These are phyloP conservation scores for Phytophthora capsici DNA, from an alignment of 352 stramenopile species.

Conservation along the genomic window DNA sequence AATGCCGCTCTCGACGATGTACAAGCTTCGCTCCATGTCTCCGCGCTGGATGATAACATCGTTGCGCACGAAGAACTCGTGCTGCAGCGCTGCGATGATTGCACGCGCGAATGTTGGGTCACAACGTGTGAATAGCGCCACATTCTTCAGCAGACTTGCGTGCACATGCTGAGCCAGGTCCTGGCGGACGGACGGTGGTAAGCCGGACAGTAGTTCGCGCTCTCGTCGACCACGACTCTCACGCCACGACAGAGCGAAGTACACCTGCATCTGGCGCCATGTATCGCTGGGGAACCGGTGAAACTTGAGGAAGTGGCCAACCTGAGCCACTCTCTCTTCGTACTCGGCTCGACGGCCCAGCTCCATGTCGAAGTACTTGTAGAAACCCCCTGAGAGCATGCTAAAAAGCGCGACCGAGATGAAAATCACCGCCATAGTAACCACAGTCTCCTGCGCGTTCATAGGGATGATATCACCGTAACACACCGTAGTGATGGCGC, in stretches of 20 bases:
- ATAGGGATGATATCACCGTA: slow-evolving; percentile 74
- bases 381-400: slow-evolving; percentile 76
- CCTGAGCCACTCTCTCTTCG: slow-evolving; percentile 64
- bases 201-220: slow-evolving; percentile 53
- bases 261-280: slow-evolving; percentile 79
- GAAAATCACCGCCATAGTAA: slow-evolving; percentile 65
- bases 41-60: slow-evolving; percentile 78
- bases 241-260: slow-evolving; percentile 72
- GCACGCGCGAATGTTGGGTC: slow-evolving; percentile 67
- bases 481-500: slow-evolving; percentile 77
- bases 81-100: slow-evolving; percentile 67
- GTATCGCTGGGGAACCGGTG: slow-evolving; percentile 59
- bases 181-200: slow-evolving; percentile 58
- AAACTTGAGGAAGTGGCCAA: slow-evolving; percentile 71
- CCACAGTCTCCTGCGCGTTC: slow-evolving; percentile 66
- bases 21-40: slow-evolving; percentile 63
- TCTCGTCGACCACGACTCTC: slow-evolving; percentile 75
- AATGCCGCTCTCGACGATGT: slow-evolving; percentile 74
- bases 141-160: slow-evolving; percentile 62
- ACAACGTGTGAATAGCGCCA: slow-evolving; percentile 63
- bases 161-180: slow-evolving; percentile 73
- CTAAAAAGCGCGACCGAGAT: slow-evolving; percentile 73
- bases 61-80: slow-evolving; percentile 77
- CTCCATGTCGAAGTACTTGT: slow-evolving; percentile 76
- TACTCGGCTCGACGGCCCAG: slow-evolving; percentile 69